These are phyloP conservation scores for Zygosaccharomyces bisporus DNA, from an alignment of 805 yeast species.

Conservation along the genomic window DNA sequence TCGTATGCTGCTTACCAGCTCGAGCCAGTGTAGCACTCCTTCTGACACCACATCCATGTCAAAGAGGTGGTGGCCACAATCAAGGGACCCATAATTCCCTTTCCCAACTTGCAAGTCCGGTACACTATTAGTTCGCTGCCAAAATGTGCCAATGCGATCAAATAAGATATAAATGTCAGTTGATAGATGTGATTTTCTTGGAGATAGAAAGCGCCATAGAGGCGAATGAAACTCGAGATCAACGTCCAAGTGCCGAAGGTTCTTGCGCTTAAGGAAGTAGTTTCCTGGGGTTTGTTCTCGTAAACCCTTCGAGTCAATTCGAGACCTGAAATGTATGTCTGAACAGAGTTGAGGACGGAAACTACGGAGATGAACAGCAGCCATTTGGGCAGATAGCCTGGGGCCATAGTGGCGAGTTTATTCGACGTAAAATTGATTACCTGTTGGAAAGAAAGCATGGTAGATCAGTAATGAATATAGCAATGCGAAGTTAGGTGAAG, in stretches of 20 bases:
- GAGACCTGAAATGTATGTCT: constrained; percentile 74
- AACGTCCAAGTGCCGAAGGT: constrained; percentile 99
- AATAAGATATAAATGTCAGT: constrained; percentile 73
- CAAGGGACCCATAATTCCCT: constrained; percentile 86
- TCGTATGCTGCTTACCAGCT: constrained; percentile 17
- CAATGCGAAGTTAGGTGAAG: too few species aligned
- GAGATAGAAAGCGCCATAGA: constrained; percentile 80
- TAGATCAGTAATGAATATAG: background rate
- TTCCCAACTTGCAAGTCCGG: constrained; percentile 77
- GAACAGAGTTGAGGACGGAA: constrained; percentile 86
- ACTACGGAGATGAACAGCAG: constrained; percentile 77
- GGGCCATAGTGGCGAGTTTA: constrained; percentile 31
- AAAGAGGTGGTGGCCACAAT: constrained; percentile 71
- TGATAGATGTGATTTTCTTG: constrained; percentile 68
- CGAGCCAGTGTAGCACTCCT: constrained; percentile 53
- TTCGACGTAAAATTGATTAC: constrained; percentile 34
- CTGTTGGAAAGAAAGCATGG: constrained; percentile 34
- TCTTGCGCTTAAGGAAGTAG: constrained; percentile 75
- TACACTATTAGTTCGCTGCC: constrained; percentile 75
- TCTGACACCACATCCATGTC: constrained; percentile 75
- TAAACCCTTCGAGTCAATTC: constrained; percentile 78
- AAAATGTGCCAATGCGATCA: constrained; percentile 82
- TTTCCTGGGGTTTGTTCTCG: constrained; percentile 56
- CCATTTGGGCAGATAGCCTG: constrained; percentile 74
- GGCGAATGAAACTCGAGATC: constrained; percentile 75